Conservation (phyloP, 192 early-diverging fungal species). For the Nowakowskiella sp. region DNA sequence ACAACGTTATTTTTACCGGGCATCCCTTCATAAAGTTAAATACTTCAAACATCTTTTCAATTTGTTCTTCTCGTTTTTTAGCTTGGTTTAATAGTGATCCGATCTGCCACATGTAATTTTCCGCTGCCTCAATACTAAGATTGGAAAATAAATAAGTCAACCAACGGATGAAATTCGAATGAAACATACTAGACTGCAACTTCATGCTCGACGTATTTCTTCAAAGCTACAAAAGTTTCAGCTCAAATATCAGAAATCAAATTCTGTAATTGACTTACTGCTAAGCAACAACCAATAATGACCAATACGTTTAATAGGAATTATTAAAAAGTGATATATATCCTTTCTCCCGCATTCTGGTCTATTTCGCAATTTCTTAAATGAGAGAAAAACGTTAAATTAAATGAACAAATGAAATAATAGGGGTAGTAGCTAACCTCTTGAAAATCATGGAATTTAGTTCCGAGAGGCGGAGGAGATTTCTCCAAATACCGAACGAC, state of each 20-base stretch:
- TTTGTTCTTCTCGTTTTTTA: slow-evolving; percentile 16
- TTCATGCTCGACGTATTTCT: slow-evolving; percentile 8
- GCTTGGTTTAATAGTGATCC: slow-evolving; percentile 15
- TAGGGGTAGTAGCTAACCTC: too few species aligned
- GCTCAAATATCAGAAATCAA: too few species aligned
- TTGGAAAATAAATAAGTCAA: not conserved
- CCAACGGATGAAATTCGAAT: not conserved
- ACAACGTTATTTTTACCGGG: slow-evolving; percentile 13
- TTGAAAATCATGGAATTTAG: slow-evolving; percentile 10
- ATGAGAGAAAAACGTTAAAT: not conserved
- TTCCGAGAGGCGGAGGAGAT: not conserved
- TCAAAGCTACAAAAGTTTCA: slow-evolving; percentile 7
- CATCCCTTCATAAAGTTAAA: slow-evolving; percentile 5
- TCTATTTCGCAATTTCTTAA: slow-evolving; percentile 7
- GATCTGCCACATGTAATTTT: slow-evolving; percentile 22
- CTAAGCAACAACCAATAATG: slow-evolving; percentile 19
- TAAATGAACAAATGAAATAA: too few species aligned
- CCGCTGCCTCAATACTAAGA: slow-evolving; percentile 14
- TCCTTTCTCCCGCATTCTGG: slow-evolving; percentile 14
- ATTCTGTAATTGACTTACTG: slow-evolving; percentile 10
- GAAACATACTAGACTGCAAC: slow-evolving; percentile 8
- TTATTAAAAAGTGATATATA: slow-evolving; percentile 11
- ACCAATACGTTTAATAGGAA: slow-evolving; percentile 17
- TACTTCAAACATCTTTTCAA: slow-evolving; percentile 21
- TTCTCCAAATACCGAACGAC: slow-evolving; percentile 13